Conservation (phyloP, 139 green algal genomes). For the Closterium sp. region DNA sequence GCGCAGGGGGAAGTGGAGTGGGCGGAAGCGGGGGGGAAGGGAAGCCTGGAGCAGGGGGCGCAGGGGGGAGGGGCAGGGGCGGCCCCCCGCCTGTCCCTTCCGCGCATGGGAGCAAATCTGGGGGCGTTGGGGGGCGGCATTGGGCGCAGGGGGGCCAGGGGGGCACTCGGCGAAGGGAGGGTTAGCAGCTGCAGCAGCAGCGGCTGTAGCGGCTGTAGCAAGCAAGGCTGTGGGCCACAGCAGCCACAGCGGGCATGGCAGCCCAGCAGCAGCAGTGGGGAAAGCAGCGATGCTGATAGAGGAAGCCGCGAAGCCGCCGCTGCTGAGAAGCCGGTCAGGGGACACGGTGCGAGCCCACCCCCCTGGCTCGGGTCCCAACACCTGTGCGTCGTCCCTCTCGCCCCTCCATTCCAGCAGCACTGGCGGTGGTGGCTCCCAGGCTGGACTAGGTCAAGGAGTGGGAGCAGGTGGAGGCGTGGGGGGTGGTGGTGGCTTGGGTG, state of each 20-base stretch:
- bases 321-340: neutral
- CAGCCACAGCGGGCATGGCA: neutral
- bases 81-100: neutral
- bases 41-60: neutral
- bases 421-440: no score
- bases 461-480: neutral
- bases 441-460: neutral
- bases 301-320: neutral
- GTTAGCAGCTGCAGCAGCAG: neutral
- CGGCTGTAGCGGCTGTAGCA: neutral
- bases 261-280: neutral
- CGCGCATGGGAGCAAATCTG: neutral
- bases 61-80: neutral
- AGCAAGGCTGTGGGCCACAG: neutral
- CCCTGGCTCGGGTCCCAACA: no score
- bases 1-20: neutral
- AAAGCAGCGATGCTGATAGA: neutral
- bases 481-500: no score
- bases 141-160: neutral
- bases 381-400: neutral
- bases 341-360: neutral
- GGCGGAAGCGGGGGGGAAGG: neutral
- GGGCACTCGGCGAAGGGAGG: neutral
- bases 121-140: neutral
- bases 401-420: no score